Evolutionary conservation across 345 rosid genomes (phyloP).

Genomic region (Aquilaria yunnanensis): DNA sequence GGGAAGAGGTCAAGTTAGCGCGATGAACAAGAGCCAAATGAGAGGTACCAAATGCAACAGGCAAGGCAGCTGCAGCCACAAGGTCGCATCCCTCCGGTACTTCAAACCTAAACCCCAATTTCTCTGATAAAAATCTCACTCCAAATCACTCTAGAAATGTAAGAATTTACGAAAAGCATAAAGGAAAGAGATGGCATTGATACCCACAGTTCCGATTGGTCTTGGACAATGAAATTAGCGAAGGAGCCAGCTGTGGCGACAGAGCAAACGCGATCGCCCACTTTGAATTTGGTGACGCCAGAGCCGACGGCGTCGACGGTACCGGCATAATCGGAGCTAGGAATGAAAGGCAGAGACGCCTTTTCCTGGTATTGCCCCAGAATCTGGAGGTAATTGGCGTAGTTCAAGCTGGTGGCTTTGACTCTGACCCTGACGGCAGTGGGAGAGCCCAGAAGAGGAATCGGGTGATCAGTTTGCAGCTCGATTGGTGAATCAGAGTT

Average conservation of each 20-base stretch:
- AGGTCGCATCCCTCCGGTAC: conserved; percentile 86
- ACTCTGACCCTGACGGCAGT: conserved; percentile 71
- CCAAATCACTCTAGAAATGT: neutral
- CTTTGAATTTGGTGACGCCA: conserved; percentile 49
- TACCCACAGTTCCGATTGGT: conserved; percentile 53
- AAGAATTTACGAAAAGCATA: conserved; percentile 2
- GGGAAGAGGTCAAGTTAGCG: conserved; percentile 60
- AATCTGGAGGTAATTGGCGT: conserved; percentile 87
- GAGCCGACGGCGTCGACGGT: conserved; percentile 59
- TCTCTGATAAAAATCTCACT: neutral
- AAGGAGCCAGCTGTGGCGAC: conserved; percentile 58
- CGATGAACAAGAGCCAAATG: conserved; percentile 91
- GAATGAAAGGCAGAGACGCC: conserved; percentile 75
- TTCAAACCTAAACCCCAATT: conserved; percentile 28
- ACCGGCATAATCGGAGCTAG: conserved; percentile 93
- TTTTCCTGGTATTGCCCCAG: conserved; percentile 88
- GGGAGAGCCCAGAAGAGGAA: conserved; percentile 53
- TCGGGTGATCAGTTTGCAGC: conserved; percentile 34
- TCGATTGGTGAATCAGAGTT: conserved; percentile 41
- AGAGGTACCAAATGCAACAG: conserved; percentile 93
- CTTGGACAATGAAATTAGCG: conserved; percentile 81
- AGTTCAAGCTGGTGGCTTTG: conserved; percentile 93
- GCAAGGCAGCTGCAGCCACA: conserved; percentile 80
- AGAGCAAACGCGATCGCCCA: conserved; percentile 82
- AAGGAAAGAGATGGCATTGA: neutral